Conservation (phyloP, 345 rosid genomes). For the Salix udensis region DNA sequence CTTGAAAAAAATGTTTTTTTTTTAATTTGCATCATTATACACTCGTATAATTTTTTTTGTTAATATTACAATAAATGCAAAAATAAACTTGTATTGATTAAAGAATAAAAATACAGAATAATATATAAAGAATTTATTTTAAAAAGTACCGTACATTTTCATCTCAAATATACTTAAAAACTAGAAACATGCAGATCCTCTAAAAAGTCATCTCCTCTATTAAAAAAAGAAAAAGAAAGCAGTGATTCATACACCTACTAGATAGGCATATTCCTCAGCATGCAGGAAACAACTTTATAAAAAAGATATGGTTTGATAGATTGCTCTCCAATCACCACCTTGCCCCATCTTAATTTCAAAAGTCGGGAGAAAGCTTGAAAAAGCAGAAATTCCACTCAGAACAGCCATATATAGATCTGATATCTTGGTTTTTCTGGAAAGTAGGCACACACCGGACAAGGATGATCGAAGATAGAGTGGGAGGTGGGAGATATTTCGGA, state of each 20-base stretch:
- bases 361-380: neutral
- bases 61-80: too few species aligned
- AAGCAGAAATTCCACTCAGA: neutral
- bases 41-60: too few species aligned
- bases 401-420: neutral
- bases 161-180: too few species aligned
- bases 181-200: neutral
- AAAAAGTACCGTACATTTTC: too few species aligned
- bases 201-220: neutral
- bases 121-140: too few species aligned
- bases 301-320: neutral
- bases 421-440: neutral
- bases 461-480: neutral
- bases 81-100: too few species aligned
- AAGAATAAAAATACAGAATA: too few species aligned
- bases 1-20: too few species aligned
- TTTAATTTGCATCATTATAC: too few species aligned
- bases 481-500: neutral
- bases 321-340: neutral
- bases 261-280: slow-evolving; percentile 5
- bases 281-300: neutral
- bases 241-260: neutral
- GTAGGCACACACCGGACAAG: neutral
- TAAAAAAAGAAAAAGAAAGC: neutral
- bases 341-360: neutral